Conservation (phyloP, 495 filamentous ascomycete species). For the Aspergillus nanangensis region DNA sequence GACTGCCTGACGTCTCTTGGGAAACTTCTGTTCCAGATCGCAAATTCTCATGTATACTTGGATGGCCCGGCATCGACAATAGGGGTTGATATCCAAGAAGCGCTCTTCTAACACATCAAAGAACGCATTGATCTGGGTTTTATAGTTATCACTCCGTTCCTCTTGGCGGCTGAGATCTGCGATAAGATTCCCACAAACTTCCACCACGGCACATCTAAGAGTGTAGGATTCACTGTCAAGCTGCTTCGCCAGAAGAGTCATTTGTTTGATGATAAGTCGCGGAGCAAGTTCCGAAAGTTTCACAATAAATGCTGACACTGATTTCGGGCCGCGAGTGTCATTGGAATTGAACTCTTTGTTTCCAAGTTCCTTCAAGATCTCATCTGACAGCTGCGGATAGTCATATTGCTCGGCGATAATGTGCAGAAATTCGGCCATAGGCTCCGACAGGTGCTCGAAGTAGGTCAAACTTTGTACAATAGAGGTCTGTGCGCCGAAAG, state of each 20-base stretch:
- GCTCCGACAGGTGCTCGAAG: slow-evolving; percentile 95
- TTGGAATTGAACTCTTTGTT: slow-evolving; percentile 98
- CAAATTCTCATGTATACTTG: slow-evolving; percentile 92
- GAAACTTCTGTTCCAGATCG: slow-evolving; percentile 90
- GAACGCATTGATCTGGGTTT: slow-evolving; percentile 91
- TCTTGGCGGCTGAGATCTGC: slow-evolving; percentile 85
- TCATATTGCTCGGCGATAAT: slow-evolving; percentile 97
- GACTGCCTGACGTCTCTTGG: slow-evolving; percentile 80
- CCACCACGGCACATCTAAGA: slow-evolving; percentile 86
- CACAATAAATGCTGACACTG: slow-evolving; percentile 91
- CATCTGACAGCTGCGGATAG: slow-evolving; percentile 91
- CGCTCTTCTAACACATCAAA: slow-evolving; percentile 95
- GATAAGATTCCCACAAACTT: slow-evolving; percentile 98
- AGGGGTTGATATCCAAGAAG: slow-evolving; percentile 95
- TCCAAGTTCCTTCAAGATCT: slow-evolving; percentile 85
- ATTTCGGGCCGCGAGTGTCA: slow-evolving; percentile 92
- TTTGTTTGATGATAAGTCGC: slow-evolving; percentile 91
- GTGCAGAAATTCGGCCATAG: slow-evolving; percentile 97
- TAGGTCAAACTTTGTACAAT: slow-evolving; percentile 97
- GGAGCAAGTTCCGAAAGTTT: slow-evolving; percentile 96
- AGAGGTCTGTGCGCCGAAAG: slow-evolving; percentile 93
- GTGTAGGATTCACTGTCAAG: slow-evolving; percentile 96
- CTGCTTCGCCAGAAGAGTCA: slow-evolving; percentile 88
- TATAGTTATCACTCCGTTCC: slow-evolving; percentile 84
- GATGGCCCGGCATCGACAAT: slow-evolving; percentile 86